Base-by-base conservation (phyloP, 441 rosid species). In the Adansonia rubrostipa region DNA sequence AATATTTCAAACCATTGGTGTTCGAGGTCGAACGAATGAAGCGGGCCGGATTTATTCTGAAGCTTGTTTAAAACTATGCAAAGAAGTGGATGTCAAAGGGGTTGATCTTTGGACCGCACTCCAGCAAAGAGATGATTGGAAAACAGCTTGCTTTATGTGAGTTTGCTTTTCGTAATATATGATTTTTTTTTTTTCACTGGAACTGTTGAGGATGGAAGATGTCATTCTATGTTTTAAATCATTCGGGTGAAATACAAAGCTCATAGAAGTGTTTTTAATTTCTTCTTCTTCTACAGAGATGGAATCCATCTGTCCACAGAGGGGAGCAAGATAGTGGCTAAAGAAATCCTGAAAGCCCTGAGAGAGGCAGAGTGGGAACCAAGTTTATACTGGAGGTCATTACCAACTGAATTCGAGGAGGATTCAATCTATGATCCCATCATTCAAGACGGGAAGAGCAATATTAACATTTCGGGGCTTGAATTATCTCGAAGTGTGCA, bases 281-380 rank as follows among this genome's bases (percentile, higher is more conserved):
- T 28, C 36, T 28, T 28, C 36, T 47, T 6, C 17, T 64, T 54
- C 5, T 2, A 13, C 77, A 92, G 97, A 68, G 97, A 93, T 68
- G 98, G 98, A 36, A 69, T 91, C 76, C 97, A 92, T 81, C 83
- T 94, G 10, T 63, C 97, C 7, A 76, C 86, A 0, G 90, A 86
- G 75, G 97, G 91, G 28, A 92, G 93, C 80, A 85, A 89, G 82
- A 66, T 92, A 9, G 91, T 89, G 0, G 87, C 79, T 33, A 83
- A 77, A 79, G 95, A 89, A 86, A 87, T 94, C 28, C 13, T 92
- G 76, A 88, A 83, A 61, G 92, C 78, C 2, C 77, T 94, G 50
- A 78, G 74, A 73, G 96, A 88, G 70, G 92, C 93, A 7, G 87
- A 87, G 14, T 94, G 97, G 98, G 82, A 89, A 71, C 98, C 97